These are phyloP conservation scores for Murraya paniculata DNA, from an alignment of 345 rosid genomes.

Conservation along the genomic window DNA sequence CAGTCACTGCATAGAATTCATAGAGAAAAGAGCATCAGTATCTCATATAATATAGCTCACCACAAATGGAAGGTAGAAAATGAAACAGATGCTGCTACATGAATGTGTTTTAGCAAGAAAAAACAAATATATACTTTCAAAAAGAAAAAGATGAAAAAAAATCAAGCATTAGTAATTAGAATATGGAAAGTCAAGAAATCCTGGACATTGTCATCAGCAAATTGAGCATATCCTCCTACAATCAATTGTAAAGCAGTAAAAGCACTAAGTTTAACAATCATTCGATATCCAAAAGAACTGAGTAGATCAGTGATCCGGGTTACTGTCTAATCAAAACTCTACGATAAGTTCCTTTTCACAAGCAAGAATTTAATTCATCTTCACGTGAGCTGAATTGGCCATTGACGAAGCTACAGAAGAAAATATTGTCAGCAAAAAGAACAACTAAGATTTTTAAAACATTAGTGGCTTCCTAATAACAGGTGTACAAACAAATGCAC, in stretches of 20 bases:
- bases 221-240: neutral
- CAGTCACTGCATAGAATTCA: slow-evolving; percentile 63
- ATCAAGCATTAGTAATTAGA: neutral
- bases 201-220: neutral
- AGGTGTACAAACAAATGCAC: neutral
- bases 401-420: neutral
- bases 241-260: neutral
- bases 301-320: neutral
- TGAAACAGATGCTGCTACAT: neutral
- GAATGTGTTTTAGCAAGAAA: neutral
- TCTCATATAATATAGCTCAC: neutral
- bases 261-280: neutral
- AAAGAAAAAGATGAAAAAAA: too few relatives aligned
- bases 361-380: neutral
- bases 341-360: too few relatives aligned
- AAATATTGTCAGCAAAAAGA: neutral
- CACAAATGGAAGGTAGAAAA: neutral
- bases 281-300: neutral
- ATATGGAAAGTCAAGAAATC: neutral
- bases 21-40: slow-evolving; percentile 3
- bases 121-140: too few relatives aligned
- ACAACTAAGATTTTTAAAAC: neutral
- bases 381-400: neutral
- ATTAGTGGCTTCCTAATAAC: neutral
- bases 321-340: neutral